These are phyloP conservation scores for Salpingoeca rosetta DNA, from an alignment of 78 protist species.

Conservation along the genomic window DNA sequence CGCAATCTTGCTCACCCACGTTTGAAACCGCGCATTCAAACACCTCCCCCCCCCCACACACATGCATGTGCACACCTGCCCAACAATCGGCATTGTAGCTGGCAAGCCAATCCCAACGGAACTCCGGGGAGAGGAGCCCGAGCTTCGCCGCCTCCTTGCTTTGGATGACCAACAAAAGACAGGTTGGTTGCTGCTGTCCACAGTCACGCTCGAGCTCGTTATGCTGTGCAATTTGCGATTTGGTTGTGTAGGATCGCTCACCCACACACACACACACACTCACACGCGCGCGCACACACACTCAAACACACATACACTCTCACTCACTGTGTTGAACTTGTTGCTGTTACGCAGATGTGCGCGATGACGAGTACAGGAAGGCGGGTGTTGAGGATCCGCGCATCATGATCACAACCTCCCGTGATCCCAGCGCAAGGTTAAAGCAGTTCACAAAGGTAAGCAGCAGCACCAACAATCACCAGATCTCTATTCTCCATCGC, in stretches of 20 bases:
- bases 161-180: conserved; percentile 32
- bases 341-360: neutral
- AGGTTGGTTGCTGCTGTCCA: neutral
- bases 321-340: neutral
- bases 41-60: no score
- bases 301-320: no score
- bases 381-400: conserved; percentile 93
- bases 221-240: no score
- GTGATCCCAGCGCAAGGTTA: conserved; percentile 82
- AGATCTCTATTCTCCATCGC: neutral
- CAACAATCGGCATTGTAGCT: neutral
- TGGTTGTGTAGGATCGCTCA: no score
- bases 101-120: conserved; percentile 81
- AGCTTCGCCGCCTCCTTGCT: conserved; percentile 33
- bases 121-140: conserved; percentile 44
- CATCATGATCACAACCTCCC: conserved; percentile 89
- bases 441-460: conserved; percentile 83
- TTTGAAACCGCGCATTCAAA: no score
- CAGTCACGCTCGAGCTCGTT: neutral
- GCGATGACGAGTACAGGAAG: conserved; percentile 96
- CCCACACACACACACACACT: no score
- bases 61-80: neutral
- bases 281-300: no score
- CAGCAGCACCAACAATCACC: no score
- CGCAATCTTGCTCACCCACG: neutral